Evolutionary conservation across 495 filamentous ascomycete genomes (phyloP).

Genomic region (Letharia columbiana): DNA sequence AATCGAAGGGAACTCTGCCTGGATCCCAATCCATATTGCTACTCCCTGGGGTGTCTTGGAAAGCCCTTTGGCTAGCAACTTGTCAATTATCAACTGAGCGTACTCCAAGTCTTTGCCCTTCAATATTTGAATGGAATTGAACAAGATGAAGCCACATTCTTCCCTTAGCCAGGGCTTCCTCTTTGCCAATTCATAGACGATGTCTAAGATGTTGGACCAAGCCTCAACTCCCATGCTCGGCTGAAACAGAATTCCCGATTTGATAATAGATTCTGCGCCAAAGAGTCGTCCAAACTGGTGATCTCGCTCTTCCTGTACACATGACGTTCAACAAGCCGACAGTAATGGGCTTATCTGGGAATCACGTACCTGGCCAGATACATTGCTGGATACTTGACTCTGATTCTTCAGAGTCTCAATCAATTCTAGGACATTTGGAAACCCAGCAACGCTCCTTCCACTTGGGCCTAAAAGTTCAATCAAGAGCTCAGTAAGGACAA

Average conservation of each 20-base stretch:
- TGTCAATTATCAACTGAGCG: constrained; percentile 53
- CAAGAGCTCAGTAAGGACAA: constrained; percentile 78
- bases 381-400: constrained; percentile 54
- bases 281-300: constrained; percentile 79
- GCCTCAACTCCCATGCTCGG: constrained; percentile 38
- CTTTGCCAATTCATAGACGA: constrained; percentile 48
- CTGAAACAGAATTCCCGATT: constrained; percentile 61
- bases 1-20: constrained; percentile 53
- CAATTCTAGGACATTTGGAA: constrained; percentile 40
- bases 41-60: constrained; percentile 77
- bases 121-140: constrained; percentile 40
- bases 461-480: constrained; percentile 33
- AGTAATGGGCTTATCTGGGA: too few relatives aligned
- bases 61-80: constrained; percentile 52
- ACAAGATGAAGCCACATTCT: constrained; percentile 69
- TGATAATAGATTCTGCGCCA: constrained; percentile 74
- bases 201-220: constrained; percentile 51
- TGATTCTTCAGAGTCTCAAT: constrained; percentile 59
- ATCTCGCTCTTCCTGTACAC: constrained; percentile 68
- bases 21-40: constrained; percentile 71
- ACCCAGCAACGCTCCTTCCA: constrained; percentile 28
- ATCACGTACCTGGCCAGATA: constrained; percentile 50
- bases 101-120: constrained; percentile 36
- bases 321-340: neutral
- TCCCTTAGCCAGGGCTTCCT: constrained; percentile 81